Evolutionary conservation across 23 red algal species (phyloP), one percentile per base, ranked within the genome.

Genomic region (Agarophyton chilense): DNA sequence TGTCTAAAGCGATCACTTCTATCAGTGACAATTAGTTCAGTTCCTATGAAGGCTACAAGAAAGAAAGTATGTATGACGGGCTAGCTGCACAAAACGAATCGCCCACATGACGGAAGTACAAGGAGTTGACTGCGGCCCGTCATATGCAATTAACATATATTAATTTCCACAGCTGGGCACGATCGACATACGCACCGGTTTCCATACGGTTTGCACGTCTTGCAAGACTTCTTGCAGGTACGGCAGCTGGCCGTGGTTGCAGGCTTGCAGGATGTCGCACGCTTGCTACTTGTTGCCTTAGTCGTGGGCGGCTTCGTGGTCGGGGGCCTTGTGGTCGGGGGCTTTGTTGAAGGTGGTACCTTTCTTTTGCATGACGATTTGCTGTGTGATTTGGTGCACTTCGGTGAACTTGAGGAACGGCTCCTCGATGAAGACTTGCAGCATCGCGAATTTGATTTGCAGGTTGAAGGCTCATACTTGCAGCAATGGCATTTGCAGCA

Each of bases 121-220:
- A 36, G 2, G 35, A 36, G 60, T 65, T 65, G 35, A 31, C 60
- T 33, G 60, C 31, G 60, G 26, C 21, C 56, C 56, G 56, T 38
- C 9, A 1, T 65, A 3, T 36, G 33, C 43, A 46, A 38, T 18
- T 74, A 74, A 29, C 68, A 74, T 7, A 74, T 74, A 18, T 74
- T 74, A 18, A 74, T 74, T 38, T 74, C 68, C 2, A 74, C 68
- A 38, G 47, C 47, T 10, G 38, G 38, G 19, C 68, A 74, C 38
- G 68, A 46, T 24, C 68, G 38, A 74, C 68, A 74, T 46, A 2
- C 68, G 14, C 68, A 74, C 17, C 68, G 68, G 25, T 74, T 74
- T n/a, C 68, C 68, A 74, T 38, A 74, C 36, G 68, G 68, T n/a
- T 74, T 74, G 68, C 68, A 74, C 13, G 68, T 74, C 19, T 33